Evolutionary conservation across 1,284 basidiomycete species (phyloP).

Genomic region (Schizophyllum commune): DNA sequence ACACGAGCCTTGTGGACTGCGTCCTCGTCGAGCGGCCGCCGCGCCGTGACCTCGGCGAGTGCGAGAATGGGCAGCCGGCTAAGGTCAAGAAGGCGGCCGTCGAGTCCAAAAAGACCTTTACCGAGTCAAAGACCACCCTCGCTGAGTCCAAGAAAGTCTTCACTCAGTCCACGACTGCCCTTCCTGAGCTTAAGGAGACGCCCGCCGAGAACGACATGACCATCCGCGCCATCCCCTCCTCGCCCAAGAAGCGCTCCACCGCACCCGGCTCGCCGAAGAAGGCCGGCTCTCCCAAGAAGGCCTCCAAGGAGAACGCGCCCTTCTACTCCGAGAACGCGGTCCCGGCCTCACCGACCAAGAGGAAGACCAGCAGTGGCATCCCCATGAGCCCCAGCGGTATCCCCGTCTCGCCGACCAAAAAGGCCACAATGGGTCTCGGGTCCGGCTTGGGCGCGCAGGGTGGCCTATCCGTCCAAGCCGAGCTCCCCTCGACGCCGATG

Average conservation of each 20-base stretch:
- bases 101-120: no score
- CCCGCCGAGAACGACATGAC: no score
- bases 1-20: not conserved
- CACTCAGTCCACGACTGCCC: no score
- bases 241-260: not conserved
- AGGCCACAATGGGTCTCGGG: constrained; percentile 17
- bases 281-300: constrained; percentile 16
- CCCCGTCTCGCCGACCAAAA: not conserved
- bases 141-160: no score
- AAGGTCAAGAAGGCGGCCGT: not conserved
- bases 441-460: constrained; percentile 9
- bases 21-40: not conserved
- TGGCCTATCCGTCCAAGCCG: constrained; percentile 12
- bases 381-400: constrained; percentile 5
- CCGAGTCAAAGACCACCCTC: no score
- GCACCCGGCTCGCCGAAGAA: not conserved
- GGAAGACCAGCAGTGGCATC: not conserved
- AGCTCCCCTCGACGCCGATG: constrained; percentile 21
- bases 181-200: no score
- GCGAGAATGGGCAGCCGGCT: not conserved
- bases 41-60: not conserved
- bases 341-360: constrained; percentile 12
- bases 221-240: not conserved
- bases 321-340: not conserved
- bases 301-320: not conserved